Percentiles rank a stretch among this genome's conserved stretches.
phyloP scores from a whole-genome alignment of 2,329 filamentous ascomycete genomes.

The Bipolaris gigantea region DNA sequence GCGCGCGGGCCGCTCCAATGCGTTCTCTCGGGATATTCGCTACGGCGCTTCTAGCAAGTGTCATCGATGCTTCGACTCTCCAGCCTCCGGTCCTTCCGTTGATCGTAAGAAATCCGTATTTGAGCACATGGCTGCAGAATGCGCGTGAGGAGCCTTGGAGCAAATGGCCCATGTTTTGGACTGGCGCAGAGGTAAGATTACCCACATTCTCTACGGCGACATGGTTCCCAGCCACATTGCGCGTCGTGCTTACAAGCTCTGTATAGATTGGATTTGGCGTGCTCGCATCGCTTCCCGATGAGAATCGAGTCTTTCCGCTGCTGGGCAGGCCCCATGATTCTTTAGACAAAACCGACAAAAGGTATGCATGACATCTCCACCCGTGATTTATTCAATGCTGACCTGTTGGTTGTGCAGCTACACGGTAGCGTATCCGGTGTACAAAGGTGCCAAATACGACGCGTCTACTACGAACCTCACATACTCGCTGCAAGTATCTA shows the following conservation, averaged over 20 bases:
- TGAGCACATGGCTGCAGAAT: slow-evolving; percentile 60
- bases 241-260: slow-evolving; percentile 13
- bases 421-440: slow-evolving; percentile 61
- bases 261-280: slow-evolving; percentile 62
- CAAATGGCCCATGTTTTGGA: slow-evolving; percentile 86
- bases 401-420: slow-evolving; percentile 45
- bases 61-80: slow-evolving; percentile 55
- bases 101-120: slow-evolving; percentile 55
- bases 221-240: not conserved
- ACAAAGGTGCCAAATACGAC: slow-evolving; percentile 66
- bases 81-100: slow-evolving; percentile 57
- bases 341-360: slow-evolving; percentile 47
- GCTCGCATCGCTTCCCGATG: slow-evolving; percentile 62
- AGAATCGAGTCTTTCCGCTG: slow-evolving; percentile 64
- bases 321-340: slow-evolving; percentile 68
- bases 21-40: slow-evolving; percentile 23
- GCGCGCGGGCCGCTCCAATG: slow-evolving; percentile 27
- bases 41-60: slow-evolving; percentile 47
- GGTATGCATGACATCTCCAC: slow-evolving; percentile 35
- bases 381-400: not conserved
- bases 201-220: not conserved
- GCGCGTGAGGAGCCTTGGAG: slow-evolving; percentile 77
- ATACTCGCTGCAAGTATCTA: slow-evolving; percentile 59
- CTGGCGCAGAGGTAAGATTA: slow-evolving; percentile 61
- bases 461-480: slow-evolving; percentile 71